These are phyloP conservation scores for Sarocladium brachiariae DNA, from an alignment of 2,329 filamentous ascomycete species.

Conservation along the genomic window DNA sequence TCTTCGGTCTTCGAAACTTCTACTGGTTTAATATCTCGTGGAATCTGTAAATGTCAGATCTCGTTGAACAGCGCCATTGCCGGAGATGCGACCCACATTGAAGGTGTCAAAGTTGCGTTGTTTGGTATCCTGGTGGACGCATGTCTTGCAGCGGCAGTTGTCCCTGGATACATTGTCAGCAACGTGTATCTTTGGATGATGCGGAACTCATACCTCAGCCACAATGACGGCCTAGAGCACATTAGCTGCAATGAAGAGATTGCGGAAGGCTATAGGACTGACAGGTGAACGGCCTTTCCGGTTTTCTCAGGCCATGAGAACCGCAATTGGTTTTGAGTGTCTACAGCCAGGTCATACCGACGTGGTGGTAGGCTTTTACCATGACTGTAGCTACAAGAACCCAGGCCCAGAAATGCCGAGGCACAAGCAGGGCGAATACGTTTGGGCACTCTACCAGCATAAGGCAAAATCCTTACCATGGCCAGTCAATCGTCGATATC, in stretches of 20 bases:
- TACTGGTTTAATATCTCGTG: slow-evolving; percentile 20
- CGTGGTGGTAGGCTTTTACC: too few species aligned
- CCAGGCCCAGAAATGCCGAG: too few species aligned
- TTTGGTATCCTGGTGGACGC: slow-evolving; percentile 35
- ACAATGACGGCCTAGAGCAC: background rate
- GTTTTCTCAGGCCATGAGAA: background rate
- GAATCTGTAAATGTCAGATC: background rate
- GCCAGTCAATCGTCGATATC: background rate
- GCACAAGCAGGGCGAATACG: background rate
- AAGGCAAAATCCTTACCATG: background rate
- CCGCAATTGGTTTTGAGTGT: background rate
- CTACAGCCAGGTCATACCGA: background rate
- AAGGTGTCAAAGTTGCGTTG: slow-evolving; percentile 37
- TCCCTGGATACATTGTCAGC: slow-evolving; percentile 22
- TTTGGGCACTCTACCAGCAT: background rate
- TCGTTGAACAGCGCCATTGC: too few species aligned
- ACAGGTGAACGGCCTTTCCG: background rate
- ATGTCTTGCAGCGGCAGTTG: slow-evolving; percentile 35
- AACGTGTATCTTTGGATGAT: background rate
- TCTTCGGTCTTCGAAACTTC: slow-evolving; percentile 20
- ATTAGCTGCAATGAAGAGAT: background rate
- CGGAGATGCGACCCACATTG: slow-evolving; percentile 19
- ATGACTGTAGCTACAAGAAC: background rate
- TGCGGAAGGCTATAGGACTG: background rate
- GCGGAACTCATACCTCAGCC: slow-evolving; percentile 4